Base-by-base conservation (phyloP, 768 basidiomycete species). In the Tubosaeta sp. region DNA sequence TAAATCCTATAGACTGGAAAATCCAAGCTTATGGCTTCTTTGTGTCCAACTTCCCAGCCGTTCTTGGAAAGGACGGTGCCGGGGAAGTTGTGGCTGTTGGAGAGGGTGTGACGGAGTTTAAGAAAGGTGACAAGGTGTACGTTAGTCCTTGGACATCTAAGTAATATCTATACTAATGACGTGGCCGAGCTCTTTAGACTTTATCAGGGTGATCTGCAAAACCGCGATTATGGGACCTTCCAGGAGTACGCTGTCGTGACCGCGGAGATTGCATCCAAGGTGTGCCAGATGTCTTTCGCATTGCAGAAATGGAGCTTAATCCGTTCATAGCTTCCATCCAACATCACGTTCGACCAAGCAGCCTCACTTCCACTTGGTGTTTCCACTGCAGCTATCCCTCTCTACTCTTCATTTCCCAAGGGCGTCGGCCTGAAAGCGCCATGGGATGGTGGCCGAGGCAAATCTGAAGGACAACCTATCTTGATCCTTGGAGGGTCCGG, bases 1-100 rank as follows among this genome's bases (percentile, higher is more conserved):
- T 80, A 19, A 78, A 80, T 54, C 79, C 80, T 5, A 56, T 71
- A 9, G 79, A 82, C 49, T 65, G 65, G 65, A 68, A 61, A 46
- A 56, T 65, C 8, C 65, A 57, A 48, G 22, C 41, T 5, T 17
- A 35, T 2, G 52, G 56, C 5, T 0, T 44, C 17, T 2, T 51
- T 14, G 38, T 25, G 8, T 12, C 46, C 3, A 16, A 62, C 4
- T 80, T 53, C 51, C 78, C 77, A 1, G 59, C 62, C 14, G 57
- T 75, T 42, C 46, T 72, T 29, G 77, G 74, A 6, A 53, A 46
- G 5, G 76, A 79, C n/a, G 65, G 52, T 14, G 71, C 75, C 6
- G 76, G 77, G 16, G 64, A 62, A 19, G 68, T 76, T 32, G 68
- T 67, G 22, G 65, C 65, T 27, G 65, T 76, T n/a, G 77, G 73